Percentiles rank a stretch among this genome's conserved stretches.
Evolutionary conservation across 2,329 filamentous ascomycete genomes (phyloP).

Genomic region (Myriosclerotinia scirpicola): DNA sequence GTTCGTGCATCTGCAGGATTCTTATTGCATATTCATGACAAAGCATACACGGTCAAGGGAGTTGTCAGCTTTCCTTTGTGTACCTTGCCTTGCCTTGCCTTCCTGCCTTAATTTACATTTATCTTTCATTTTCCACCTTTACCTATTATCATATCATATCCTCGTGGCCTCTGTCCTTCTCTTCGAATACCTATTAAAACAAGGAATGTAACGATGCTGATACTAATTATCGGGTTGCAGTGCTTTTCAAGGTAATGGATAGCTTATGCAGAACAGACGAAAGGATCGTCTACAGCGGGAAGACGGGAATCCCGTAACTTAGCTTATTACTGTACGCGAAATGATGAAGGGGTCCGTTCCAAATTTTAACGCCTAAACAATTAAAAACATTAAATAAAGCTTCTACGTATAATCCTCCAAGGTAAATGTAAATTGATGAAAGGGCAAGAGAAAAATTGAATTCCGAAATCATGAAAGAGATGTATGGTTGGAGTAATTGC

Average conservation of each 20-base stretch:
- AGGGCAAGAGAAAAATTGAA: background rate
- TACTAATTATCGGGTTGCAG: background rate
- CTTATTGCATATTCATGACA: slow-evolving; percentile 16
- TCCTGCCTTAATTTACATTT: background rate
- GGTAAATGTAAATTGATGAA: background rate
- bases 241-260: background rate
- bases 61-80: slow-evolving; percentile 4
- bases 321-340: slow-evolving; percentile 24
- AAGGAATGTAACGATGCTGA: background rate
- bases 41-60: slow-evolving; percentile 11
- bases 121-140: background rate
- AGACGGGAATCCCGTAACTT: slow-evolving; percentile 30
- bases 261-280: slow-evolving; percentile 16
- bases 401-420: slow-evolving; percentile 21
- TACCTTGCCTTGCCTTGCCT: background rate
- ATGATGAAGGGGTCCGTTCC: slow-evolving; percentile 23
- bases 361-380: slow-evolving; percentile 19
- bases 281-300: slow-evolving; percentile 18
- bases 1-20: slow-evolving; percentile 21
- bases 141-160: background rate
- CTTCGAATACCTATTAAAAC: background rate
- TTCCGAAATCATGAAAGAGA: background rate
- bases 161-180: background rate
- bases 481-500: slow-evolving; percentile 7
- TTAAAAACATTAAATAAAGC: slow-evolving; percentile 5